A percentile compares a stretch with the other conserved stretches of the same genome.
Conservation (phyloP, 192 early-diverging fungal species). For the Backusella luteola region DNA sequence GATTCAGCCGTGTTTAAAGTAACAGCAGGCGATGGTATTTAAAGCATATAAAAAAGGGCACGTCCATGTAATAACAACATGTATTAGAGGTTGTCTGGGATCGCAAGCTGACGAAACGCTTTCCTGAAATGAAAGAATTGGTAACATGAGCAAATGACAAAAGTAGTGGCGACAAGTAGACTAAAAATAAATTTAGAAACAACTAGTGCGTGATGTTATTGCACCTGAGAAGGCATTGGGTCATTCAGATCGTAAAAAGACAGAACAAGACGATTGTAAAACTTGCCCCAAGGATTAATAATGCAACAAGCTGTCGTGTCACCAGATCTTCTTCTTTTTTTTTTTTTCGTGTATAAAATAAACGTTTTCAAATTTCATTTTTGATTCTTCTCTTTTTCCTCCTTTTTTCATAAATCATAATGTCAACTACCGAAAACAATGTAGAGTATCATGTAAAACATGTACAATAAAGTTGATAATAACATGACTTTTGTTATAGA, state of each 20-base stretch:
- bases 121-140: constrained; percentile 76
- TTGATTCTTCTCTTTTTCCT: neutral
- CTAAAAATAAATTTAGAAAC: constrained; percentile 43
- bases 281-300: constrained; percentile 17
- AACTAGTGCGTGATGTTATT: constrained; percentile 61
- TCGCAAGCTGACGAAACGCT: constrained; percentile 60
- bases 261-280: constrained; percentile 7
- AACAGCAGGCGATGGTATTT: constrained; percentile 49
- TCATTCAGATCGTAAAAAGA: constrained; percentile 53
- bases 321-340: neutral
- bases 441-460: neutral
- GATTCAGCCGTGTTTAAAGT: constrained; percentile 49
- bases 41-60: neutral
- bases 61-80: neutral
- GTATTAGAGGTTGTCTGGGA: constrained; percentile 56
- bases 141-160: constrained; percentile 21
- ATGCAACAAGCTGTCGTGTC: neutral
- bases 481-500: neutral
- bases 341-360: neutral
- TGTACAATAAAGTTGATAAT: neutral
- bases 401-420: neutral
- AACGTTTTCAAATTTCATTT: neutral
- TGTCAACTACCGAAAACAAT: neutral
- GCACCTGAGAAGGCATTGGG: constrained; percentile 66
- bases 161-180: neutral